These are phyloP conservation scores for Floccularia luteovirens DNA, from an alignment of 768 basidiomycete species.

Conservation along the genomic window DNA sequence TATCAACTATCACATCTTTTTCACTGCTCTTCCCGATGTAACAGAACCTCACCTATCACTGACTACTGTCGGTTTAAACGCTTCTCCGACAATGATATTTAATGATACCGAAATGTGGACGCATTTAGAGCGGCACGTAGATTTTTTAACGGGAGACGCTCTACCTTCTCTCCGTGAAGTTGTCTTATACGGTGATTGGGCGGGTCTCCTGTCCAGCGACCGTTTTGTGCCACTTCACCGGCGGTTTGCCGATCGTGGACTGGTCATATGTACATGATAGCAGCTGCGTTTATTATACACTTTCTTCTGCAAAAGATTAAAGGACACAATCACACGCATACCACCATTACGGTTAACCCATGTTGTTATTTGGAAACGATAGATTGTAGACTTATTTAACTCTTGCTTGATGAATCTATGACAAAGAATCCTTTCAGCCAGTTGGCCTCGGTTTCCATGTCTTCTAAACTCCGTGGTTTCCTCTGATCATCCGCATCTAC, in stretches of 20 bases:
- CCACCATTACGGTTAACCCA: too few relatives aligned
- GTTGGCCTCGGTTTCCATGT: conserved; percentile 75
- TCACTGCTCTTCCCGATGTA: conserved; percentile 26
- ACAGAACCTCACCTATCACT: conserved; percentile 22
- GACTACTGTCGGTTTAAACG: conserved; percentile 41
- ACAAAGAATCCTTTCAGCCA: conserved; percentile 59
- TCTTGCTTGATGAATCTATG: too few relatives aligned
- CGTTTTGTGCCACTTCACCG: conserved; percentile 24
- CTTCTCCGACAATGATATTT: conserved; percentile 36
- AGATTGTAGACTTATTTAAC: too few relatives aligned
- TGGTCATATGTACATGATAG: too few relatives aligned
- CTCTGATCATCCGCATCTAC: conserved; percentile 71
- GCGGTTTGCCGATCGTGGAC: conserved; percentile 23
- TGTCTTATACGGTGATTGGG: conserved; percentile 50
- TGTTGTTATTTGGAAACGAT: too few relatives aligned
- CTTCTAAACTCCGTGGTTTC: conserved; percentile 50
- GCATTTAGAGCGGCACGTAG: conserved; percentile 39
- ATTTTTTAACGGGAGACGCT: conserved; percentile 25
- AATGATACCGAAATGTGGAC: conserved; percentile 26
- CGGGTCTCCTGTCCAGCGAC: conserved; percentile 23
- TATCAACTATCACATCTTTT: conserved; percentile 51
- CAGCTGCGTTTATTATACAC: too few relatives aligned
- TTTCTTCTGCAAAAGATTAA: too few relatives aligned
- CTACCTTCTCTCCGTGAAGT: conserved; percentile 41
- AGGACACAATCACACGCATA: too few relatives aligned